Conservation (phyloP, 768 basidiomycete species). For the Aureoboletus auriporus region DNA sequence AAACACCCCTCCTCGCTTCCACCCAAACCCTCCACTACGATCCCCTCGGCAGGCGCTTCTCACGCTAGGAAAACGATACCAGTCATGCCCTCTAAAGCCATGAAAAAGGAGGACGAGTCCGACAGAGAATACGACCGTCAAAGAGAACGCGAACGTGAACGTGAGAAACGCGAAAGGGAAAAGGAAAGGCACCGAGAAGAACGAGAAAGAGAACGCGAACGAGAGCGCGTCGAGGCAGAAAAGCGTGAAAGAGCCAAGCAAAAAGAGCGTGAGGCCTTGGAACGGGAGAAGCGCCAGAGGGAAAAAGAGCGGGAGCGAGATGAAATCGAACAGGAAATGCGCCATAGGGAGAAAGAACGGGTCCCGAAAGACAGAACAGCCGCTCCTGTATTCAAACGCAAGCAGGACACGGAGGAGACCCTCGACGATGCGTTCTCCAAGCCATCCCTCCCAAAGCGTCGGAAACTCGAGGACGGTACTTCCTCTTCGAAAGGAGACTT, state of each 20-base stretch:
- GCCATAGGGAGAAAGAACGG: slow-evolving; percentile 23
- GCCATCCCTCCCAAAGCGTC: slow-evolving; percentile 34
- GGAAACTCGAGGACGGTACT: slow-evolving; percentile 38
- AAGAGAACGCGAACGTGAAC: slow-evolving; percentile 24
- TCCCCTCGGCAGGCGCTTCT: slow-evolving; percentile 19
- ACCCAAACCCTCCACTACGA: slow-evolving; percentile 30
- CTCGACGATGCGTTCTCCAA: slow-evolving; percentile 20
- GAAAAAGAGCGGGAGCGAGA: slow-evolving; percentile 24
- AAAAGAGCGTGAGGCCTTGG: slow-evolving; percentile 18
- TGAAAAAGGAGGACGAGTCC: slow-evolving; percentile 26
- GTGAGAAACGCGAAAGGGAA: slow-evolving; percentile 16
- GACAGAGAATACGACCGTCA: slow-evolving; percentile 22
- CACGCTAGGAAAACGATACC: slow-evolving; percentile 30
- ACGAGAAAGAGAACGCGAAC: slow-evolving; percentile 16
- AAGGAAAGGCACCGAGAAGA: slow-evolving; percentile 24
- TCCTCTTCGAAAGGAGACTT: slow-evolving; percentile 20
- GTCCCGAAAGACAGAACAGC: slow-evolving; percentile 20
- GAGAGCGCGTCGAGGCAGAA: slow-evolving; percentile 15
- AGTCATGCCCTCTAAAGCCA: slow-evolving; percentile 13
- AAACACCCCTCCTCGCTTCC: slow-evolving; percentile 32
- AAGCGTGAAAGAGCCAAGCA: slow-evolving; percentile 20
- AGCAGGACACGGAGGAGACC: slow-evolving; percentile 32
- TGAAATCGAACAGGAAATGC: slow-evolving; percentile 15
- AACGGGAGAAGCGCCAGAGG: slow-evolving; percentile 23
- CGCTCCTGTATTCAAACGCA: slow-evolving; percentile 36